Evolutionary conservation across 495 filamentous ascomycete genomes (phyloP).

Genomic region (Hypoxylon intermedium): DNA sequence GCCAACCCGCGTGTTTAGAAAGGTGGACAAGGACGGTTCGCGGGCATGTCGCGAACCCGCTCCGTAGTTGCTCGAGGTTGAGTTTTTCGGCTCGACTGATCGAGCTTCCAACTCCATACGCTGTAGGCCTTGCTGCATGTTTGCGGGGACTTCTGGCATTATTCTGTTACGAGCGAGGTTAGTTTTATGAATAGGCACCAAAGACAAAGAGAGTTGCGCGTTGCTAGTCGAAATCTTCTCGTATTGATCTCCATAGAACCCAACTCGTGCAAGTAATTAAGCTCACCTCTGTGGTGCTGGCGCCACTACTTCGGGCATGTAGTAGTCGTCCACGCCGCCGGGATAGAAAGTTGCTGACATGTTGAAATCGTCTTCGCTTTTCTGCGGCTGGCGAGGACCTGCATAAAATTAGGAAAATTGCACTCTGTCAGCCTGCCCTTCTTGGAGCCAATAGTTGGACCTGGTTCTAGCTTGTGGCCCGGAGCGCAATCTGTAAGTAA

Average conservation of each 20-base stretch:
- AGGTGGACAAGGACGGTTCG: constrained; percentile 43
- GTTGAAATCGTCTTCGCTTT: constrained; percentile 51
- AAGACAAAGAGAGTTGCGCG: constrained; percentile 4
- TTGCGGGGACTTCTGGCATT: constrained; percentile 67
- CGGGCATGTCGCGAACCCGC: constrained; percentile 44
- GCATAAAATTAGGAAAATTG: constrained; percentile 47
- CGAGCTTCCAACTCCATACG: constrained; percentile 83
- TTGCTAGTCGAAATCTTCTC: not conserved
- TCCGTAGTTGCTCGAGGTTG: constrained; percentile 23
- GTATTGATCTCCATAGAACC: constrained; percentile 21
- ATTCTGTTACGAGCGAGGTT: constrained; percentile 47
- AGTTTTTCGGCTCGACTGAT: constrained; percentile 51
- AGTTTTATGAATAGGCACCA: no score
- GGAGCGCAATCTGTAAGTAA: constrained; percentile 15
- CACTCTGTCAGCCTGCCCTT: constrained; percentile 39
- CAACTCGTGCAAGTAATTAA: not conserved
- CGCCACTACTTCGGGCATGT: constrained; percentile 67
- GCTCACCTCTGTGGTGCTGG: constrained; percentile 90
- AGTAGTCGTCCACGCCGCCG: constrained; percentile 87
- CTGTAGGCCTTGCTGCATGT: constrained; percentile 91
- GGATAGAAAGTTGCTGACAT: constrained; percentile 85
- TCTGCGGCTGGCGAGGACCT: constrained; percentile 47
- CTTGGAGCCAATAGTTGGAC: constrained; percentile 22
- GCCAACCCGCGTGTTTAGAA: constrained; percentile 38
- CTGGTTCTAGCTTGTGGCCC: constrained; percentile 7